Evolutionary conservation across 202 grass and related monocot genomes (phyloP).

Genomic region (Panicum hallii): DNA sequence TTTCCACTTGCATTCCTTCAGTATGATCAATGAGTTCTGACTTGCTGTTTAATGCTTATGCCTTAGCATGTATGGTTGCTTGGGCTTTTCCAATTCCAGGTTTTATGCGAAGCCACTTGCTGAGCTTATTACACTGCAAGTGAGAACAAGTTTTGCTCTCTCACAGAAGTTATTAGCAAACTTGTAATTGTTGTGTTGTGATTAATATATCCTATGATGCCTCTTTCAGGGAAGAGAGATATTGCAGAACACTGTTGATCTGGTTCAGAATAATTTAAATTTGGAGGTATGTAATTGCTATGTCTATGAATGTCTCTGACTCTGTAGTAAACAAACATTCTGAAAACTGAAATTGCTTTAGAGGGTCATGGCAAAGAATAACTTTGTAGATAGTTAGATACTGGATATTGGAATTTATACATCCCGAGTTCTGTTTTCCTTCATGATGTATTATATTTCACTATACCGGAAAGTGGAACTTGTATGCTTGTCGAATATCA

Average conservation of each 20-base stretch:
- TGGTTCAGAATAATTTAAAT: constrained; percentile 98
- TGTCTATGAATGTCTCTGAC: constrained; percentile 27
- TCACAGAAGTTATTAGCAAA: constrained; percentile 44
- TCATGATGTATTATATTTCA: neutral
- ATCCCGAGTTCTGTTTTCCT: neutral
- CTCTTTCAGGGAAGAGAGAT: constrained; percentile 90
- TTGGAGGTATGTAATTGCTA: constrained; percentile 71
- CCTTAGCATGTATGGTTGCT: constrained; percentile 96
- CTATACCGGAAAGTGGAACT: neutral
- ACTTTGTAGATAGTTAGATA: neutral
- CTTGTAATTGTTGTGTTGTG: neutral
- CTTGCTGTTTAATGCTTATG: constrained; percentile 43
- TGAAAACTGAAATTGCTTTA: constrained; percentile 28
- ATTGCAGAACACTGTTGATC: constrained; percentile 94
- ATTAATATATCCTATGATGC: constrained; percentile 46
- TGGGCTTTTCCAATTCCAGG: constrained; percentile 96
- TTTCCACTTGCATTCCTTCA: neutral
- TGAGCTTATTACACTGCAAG: constrained; percentile 94
- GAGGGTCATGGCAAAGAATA: constrained; percentile 10
- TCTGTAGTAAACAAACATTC: constrained; percentile 27
- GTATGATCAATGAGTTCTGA: constrained; percentile 36
- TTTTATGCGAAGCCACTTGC: constrained; percentile 98
- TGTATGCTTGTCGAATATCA: neutral
- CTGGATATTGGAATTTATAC: neutral
- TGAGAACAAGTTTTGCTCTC: constrained; percentile 57